Evolutionary conservation across 768 basidiomycete genomes (phyloP).

Genomic region (Amanita rubescens): DNA sequence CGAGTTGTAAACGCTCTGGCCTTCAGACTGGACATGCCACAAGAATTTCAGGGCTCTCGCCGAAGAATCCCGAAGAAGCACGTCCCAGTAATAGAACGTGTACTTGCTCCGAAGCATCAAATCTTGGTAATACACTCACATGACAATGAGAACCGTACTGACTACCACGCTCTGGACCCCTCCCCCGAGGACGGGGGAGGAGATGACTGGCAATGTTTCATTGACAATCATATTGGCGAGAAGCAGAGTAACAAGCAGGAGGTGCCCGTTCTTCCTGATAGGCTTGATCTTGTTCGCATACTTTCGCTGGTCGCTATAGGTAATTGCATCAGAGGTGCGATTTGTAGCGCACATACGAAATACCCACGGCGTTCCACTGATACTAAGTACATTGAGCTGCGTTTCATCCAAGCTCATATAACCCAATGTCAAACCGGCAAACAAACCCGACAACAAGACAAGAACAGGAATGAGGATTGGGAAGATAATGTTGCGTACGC

Average conservation of each 20-base stretch:
- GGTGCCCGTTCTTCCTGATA: conserved; percentile 76
- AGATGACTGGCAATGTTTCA: conserved; percentile 79
- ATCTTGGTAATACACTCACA: conserved; percentile 45
- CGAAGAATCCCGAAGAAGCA: background rate
- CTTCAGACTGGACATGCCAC: too few relatives aligned
- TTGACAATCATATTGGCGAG: conserved; percentile 91
- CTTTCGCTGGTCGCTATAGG: conserved; percentile 61
- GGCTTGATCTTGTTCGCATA: conserved; percentile 85
- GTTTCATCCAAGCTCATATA: conserved; percentile 94
- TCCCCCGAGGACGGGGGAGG: conserved; percentile 73
- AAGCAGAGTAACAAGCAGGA: conserved; percentile 75
- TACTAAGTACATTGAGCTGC: conserved; percentile 80
- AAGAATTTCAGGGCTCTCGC: background rate
- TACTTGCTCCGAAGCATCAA: background rate
- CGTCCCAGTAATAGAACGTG: background rate
- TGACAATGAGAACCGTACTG: conserved; percentile 80
- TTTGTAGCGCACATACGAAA: background rate
- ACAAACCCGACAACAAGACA: conserved; percentile 75
- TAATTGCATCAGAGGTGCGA: conserved; percentile 2
- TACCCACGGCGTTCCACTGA: conserved; percentile 75
- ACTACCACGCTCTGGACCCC: conserved; percentile 72
- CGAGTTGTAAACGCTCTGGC: background rate
- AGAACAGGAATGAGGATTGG: conserved; percentile 72
- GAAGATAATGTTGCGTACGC: conserved; percentile 29
- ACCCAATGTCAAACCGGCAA: conserved; percentile 88